These are phyloP conservation scores for Penicillium nucicola DNA, from an alignment of 495 filamentous ascomycete species.

Conservation along the genomic window DNA sequence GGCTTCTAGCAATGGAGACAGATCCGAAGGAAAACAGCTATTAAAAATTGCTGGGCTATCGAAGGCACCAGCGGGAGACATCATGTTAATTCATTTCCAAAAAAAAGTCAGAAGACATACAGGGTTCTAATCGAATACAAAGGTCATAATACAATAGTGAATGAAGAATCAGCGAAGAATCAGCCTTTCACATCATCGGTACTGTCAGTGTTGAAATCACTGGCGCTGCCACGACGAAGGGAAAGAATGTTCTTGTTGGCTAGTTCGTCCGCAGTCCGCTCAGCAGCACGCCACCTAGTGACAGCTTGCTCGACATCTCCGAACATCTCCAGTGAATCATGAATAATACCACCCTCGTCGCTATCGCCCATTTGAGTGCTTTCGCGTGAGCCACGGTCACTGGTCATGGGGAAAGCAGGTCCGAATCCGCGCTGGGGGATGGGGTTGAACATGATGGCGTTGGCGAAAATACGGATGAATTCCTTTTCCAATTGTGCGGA, in stretches of 20 bases:
- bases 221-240: conserved; percentile 39
- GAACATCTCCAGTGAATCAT: conserved; percentile 79
- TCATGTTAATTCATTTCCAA: conserved; percentile 12
- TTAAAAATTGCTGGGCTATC: conserved; percentile 8
- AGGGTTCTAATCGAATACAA: conserved; percentile 18
- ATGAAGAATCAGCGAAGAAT: conserved; percentile 19
- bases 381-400: conserved; percentile 34
- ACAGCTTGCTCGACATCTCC: conserved; percentile 66
- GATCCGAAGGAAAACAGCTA: background rate
- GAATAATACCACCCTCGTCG: conserved; percentile 78
- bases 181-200: conserved; percentile 40
- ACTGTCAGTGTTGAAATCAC: conserved; percentile 42
- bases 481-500: conserved; percentile 92
- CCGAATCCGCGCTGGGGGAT: conserved; percentile 68
- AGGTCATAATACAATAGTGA: conserved; percentile 21
- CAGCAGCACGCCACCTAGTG: conserved; percentile 57
- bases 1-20: no score
- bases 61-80: conserved; percentile 6
- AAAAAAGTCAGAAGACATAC: background rate
- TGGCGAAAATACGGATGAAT: conserved; percentile 95
- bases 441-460: conserved; percentile 96
- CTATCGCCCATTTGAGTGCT: conserved; percentile 48
- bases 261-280: conserved; percentile 44
- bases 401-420: conserved; percentile 50
- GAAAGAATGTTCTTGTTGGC: conserved; percentile 41